Percentiles rank a stretch among this genome's conserved stretches.
Evolutionary conservation across 1,139 yeast species (phyloP).

Genomic region (Yamadazyma diospyri): DNA sequence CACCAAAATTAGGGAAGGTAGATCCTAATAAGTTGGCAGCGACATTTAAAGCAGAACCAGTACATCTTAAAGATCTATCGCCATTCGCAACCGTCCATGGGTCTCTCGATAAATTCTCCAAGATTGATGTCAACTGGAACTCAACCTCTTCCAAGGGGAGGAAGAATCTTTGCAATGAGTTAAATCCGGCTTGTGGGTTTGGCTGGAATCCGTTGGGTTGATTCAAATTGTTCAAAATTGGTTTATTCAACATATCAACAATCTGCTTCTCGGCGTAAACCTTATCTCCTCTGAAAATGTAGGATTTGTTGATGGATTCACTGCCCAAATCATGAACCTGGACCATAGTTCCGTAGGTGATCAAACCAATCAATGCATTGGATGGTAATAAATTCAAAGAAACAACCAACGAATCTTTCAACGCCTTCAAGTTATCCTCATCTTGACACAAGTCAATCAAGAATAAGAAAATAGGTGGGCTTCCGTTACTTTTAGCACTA

Average conservation of each 20-base stretch:
- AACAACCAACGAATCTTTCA: constrained; percentile 81
- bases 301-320: constrained; percentile 72
- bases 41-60: constrained; percentile 88
- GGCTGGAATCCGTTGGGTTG: constrained; percentile 14
- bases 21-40: constrained; percentile 82
- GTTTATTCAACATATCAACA: constrained; percentile 66
- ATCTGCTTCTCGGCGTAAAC: constrained; percentile 78
- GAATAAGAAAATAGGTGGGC: constrained; percentile 90
- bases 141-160: constrained; percentile 85
- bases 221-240: constrained; percentile 33
- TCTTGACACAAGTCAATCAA: constrained; percentile 95
- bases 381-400: constrained; percentile 86
- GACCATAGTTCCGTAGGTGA: constrained; percentile 93
- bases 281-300: constrained; percentile 89
- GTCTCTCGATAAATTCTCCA: constrained; percentile 77
- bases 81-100: constrained; percentile 93
- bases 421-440: constrained; percentile 83
- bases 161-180: constrained; percentile 71
- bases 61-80: constrained; percentile 84
- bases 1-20: constrained; percentile 86
- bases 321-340: constrained; percentile 91
- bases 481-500: constrained; percentile 80
- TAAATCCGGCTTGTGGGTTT: constrained; percentile 19
- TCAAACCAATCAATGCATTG: constrained; percentile 85
- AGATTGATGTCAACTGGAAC: constrained; percentile 74